These are phyloP conservation scores for Chrysochromulina tobinii DNA, from an alignment of 78 protist genomes.

Conservation along the genomic window DNA sequence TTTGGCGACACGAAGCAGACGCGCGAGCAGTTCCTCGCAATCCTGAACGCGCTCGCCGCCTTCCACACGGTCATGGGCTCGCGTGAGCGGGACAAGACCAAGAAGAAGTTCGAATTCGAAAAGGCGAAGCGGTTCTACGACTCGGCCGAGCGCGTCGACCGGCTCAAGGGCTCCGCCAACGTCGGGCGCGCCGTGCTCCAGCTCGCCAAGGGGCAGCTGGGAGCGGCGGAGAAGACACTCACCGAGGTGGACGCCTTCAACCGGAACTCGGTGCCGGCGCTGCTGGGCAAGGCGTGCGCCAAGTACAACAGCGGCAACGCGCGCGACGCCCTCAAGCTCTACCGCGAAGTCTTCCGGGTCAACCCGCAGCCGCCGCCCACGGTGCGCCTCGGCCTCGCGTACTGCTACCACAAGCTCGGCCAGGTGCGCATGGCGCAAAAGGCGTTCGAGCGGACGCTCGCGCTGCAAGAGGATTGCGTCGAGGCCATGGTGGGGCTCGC, in stretches of 20 bases:
- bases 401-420: not conserved
- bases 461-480: not conserved
- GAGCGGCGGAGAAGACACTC: not conserved
- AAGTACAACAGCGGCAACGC: not conserved
- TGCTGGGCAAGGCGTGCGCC: not conserved
- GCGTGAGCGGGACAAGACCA: not conserved
- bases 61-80: not conserved
- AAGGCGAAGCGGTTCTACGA: not conserved
- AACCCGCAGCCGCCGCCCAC: not conserved
- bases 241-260: not conserved
- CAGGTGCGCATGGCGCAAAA: not conserved
- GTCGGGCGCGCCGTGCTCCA: not conserved
- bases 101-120: not conserved
- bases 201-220: not conserved
- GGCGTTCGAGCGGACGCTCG: not conserved
- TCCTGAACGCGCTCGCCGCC: not conserved
- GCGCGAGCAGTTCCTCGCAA: not conserved
- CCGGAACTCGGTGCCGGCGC: not conserved
- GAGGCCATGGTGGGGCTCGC: slow-evolving; percentile 5
- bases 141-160: not conserved
- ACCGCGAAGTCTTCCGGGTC: not conserved
- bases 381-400: slow-evolving; percentile 3
- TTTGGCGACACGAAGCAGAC: not conserved
- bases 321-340: not conserved
- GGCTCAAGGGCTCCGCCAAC: not conserved